A percentile compares a stretch with the other conserved stretches of the same genome.
These are phyloP conservation scores for Gloeopeniophorella convolvens DNA, from an alignment of 768 basidiomycete genomes.

Conservation along the genomic window DNA sequence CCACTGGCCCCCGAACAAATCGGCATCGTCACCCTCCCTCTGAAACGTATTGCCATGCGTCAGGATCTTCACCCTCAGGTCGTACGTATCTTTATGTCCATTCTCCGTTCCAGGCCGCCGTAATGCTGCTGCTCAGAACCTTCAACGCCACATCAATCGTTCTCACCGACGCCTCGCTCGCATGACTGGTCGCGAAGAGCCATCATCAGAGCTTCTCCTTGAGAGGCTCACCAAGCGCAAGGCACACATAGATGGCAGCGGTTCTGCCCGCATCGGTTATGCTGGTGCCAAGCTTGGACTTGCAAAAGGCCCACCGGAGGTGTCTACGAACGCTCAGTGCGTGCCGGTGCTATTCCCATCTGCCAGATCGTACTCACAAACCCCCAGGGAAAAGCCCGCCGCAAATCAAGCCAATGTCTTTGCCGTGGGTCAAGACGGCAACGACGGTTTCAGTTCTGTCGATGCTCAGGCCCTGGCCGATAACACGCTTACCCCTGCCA, in stretches of 20 bases:
- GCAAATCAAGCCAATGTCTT: conserved; percentile 16
- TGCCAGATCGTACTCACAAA: not conserved
- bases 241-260: not conserved
- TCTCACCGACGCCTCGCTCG: conserved; percentile 56
- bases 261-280: not conserved
- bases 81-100: conserved; percentile 28
- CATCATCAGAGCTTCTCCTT: conserved; percentile 42
- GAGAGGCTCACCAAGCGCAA: conserved; percentile 39
- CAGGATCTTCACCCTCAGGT: conserved; percentile 36
- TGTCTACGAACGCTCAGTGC: not conserved
- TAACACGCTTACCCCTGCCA: conserved; percentile 38
- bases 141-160: conserved; percentile 69
- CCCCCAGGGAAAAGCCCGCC: not conserved
- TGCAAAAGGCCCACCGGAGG: conserved; percentile 16
- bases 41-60: conserved; percentile 32
- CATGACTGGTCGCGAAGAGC: conserved; percentile 55
- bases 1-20: conserved; percentile 30
- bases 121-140: conserved; percentile 34
- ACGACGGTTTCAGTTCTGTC: conserved; percentile 30
- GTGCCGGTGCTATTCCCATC: not conserved
- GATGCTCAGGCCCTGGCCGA: conserved; percentile 32
- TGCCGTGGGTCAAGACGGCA: conserved; percentile 18
- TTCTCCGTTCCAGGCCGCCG: too few species aligned
- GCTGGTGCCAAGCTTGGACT: conserved; percentile 10
- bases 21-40: conserved; percentile 37